A percentile compares a stretch with the other conserved stretches of the same genome.
Evolutionary conservation across 805 yeast genomes (phyloP).

Genomic region (Dipodascus geniculatus): DNA sequence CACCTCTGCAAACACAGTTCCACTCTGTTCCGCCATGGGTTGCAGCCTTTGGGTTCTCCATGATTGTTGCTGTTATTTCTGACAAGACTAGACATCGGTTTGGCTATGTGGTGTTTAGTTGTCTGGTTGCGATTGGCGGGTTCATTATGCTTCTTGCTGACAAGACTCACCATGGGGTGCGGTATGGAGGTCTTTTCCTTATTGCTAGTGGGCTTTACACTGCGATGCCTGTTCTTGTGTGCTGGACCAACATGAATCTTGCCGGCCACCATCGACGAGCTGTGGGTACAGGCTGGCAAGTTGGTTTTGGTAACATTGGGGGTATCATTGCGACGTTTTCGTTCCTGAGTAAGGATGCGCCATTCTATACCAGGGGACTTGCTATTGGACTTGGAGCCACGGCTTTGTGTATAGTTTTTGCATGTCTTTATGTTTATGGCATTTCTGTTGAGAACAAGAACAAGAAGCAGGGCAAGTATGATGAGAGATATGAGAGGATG

Average conservation of each 20-base stretch:
- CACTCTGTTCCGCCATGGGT: constrained; percentile 84
- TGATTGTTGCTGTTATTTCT: constrained; percentile 49
- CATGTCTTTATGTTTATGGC: constrained; percentile 26
- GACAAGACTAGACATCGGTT: constrained; percentile 37
- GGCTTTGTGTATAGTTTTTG: constrained; percentile 31
- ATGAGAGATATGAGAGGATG: constrained; percentile 15
- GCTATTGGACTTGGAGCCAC: constrained; percentile 39
- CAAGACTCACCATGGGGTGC: constrained; percentile 27
- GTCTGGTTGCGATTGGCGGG: constrained; percentile 38
- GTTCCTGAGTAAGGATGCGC: constrained; percentile 44
- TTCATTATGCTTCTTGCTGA: constrained; percentile 43
- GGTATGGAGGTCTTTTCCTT: constrained; percentile 57
- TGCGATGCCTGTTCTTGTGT: constrained; percentile 57
- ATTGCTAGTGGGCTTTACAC: constrained; percentile 47
- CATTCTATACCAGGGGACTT: constrained; percentile 46
- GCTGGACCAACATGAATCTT: constrained; percentile 54
- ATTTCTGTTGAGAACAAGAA: constrained; percentile 20
- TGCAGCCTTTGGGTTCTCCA: constrained; percentile 55
- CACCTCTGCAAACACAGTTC: constrained; percentile 64
- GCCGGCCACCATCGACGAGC: constrained; percentile 52
- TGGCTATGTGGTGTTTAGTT: constrained; percentile 15
- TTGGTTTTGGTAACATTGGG: constrained; percentile 66
- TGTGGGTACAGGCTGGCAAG: constrained; percentile 47
- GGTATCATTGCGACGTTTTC: constrained; percentile 54
- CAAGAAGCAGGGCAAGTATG: constrained; percentile 17